phyloP scores from a whole-genome alignment of 371 early-diverging fungal species.

The Mortierella sp. region DNA sequence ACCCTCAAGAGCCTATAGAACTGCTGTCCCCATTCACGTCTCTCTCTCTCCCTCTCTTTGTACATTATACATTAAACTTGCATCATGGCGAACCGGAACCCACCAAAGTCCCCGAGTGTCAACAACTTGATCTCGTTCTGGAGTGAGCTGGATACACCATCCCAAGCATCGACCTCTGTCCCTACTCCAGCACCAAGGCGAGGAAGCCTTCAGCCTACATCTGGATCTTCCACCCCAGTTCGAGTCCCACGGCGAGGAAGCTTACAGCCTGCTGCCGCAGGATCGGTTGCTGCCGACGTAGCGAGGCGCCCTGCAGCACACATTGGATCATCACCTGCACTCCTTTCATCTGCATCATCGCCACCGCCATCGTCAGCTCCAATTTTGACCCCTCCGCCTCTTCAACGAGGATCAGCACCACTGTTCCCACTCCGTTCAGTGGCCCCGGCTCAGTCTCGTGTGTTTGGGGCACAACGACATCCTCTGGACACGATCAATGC shows the following conservation, averaged over 20 bases:
- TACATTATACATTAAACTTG: not conserved
- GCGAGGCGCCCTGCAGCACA: too few relatives aligned
- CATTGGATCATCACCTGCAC: not conserved
- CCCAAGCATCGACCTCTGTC: not conserved
- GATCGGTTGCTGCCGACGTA: too few relatives aligned
- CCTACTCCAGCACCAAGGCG: not conserved
- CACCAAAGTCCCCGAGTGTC: slow-evolving; percentile 37
- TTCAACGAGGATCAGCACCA: slow-evolving; percentile 13
- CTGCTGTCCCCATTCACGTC: not conserved
- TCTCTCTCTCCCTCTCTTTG: not conserved
- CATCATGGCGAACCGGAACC: slow-evolving; percentile 18
- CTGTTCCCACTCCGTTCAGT: slow-evolving; percentile 48
- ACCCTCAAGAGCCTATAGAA: not conserved
- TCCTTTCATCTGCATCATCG: not conserved
- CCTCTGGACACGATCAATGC: slow-evolving; percentile 31
- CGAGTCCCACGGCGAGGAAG: too few relatives aligned
- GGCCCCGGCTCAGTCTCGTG: slow-evolving; percentile 36
- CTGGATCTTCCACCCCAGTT: not conserved
- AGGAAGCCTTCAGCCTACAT: not conserved
- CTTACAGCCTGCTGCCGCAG: too few relatives aligned
- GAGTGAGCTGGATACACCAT: slow-evolving; percentile 30
- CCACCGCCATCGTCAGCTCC: not conserved
- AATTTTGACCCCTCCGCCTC: not conserved
- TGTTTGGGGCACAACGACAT: slow-evolving; percentile 48
- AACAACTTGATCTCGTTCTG: slow-evolving; percentile 52